Base-by-base conservation (phyloP, 805 yeast genomes). In the Torulaspora delbrueckii region DNA sequence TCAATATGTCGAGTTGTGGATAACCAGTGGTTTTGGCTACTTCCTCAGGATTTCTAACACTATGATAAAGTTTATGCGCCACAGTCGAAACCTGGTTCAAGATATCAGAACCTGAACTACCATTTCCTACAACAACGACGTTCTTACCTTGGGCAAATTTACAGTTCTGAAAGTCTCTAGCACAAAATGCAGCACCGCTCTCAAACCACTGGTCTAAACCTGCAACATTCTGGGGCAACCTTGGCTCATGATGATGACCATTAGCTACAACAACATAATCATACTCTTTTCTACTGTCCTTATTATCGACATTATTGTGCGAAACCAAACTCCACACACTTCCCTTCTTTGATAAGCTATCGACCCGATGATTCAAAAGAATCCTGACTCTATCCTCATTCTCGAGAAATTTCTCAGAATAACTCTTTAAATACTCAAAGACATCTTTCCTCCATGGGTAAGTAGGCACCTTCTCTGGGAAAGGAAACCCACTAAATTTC, bases 381-480 rank as follows among this genome's bases (percentile, higher is more conserved):
- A 51, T 60, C 59, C 59, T 55, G 40, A 62, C 50, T 30, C 67
- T 63, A 2, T 51, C 37, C 6, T 56, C 57, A 8, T 65, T 60
- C 35, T 47, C 49, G 32, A 62, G 50, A 34, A 56, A 59, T 5
- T 24, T 39, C 22, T 68, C 60, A 27, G 78, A 67, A 57, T 84
- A 88, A n/a, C 66, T 52, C 37, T 72, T 66, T 48, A 89, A 61
- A 61, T 89, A 89, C 22, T 73, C 57, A 36, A 73, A 69, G 6
- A 89, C 89, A 40, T 82, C 82, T 1, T 62, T 47, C 51, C 91
- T 75, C 10, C 67, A 65, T 1, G 90, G 86, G 56, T 81, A 89
- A 10, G 67, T 59, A 8, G 78, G 78, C 7, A 71, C 59, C 3
- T 66, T 61, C 5, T 61, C 63, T 2, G 74, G 73, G 55, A 79